phyloP scores from a whole-genome alignment of 2,329 filamentous ascomycete genomes.

The Arthroderma uncinatum region DNA sequence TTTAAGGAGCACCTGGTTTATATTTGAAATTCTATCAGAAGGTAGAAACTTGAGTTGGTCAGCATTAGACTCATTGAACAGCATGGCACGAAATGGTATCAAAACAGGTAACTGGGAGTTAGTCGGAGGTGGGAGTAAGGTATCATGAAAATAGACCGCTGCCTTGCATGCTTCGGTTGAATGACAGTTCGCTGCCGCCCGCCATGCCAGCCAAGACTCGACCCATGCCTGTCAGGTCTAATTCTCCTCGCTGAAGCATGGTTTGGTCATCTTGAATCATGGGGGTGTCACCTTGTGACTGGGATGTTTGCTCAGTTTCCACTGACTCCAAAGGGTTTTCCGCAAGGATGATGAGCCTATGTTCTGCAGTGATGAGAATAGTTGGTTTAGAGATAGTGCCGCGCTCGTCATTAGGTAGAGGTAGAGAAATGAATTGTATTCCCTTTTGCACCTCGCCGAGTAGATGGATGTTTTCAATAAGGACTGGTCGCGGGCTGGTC shows the following conservation, averaged over 20 bases:
- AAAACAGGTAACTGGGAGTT: background rate
- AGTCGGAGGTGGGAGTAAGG: background rate
- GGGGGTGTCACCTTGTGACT: slow-evolving; percentile 6
- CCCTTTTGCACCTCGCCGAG: slow-evolving; percentile 33
- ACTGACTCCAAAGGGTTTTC: slow-evolving; percentile 21
- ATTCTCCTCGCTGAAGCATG: slow-evolving; percentile 32
- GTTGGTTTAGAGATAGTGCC: slow-evolving; percentile 18
- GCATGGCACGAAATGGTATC: background rate
- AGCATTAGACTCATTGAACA: background rate
- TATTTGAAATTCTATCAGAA: background rate
- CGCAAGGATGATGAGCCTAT: slow-evolving; percentile 30
- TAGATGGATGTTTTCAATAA: slow-evolving; percentile 30
- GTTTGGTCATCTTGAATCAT: slow-evolving; percentile 1
- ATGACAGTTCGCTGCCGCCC: slow-evolving; percentile 19
- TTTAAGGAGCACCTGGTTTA: background rate
- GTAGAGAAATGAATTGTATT: slow-evolving; percentile 27
- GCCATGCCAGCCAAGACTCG: slow-evolving; percentile 36
- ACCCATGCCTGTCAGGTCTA: slow-evolving; percentile 40
- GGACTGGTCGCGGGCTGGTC: slow-evolving; percentile 28
- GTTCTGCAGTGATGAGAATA: slow-evolving; percentile 32
- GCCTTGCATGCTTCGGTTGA: slow-evolving; percentile 22
- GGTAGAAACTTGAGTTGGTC: background rate
- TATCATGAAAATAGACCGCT: background rate
- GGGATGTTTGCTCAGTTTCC: slow-evolving; percentile 10
- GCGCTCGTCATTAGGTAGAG: slow-evolving; percentile 19